phyloP scores from a whole-genome alignment of 768 basidiomycete species.

The Collybia sp. region DNA sequence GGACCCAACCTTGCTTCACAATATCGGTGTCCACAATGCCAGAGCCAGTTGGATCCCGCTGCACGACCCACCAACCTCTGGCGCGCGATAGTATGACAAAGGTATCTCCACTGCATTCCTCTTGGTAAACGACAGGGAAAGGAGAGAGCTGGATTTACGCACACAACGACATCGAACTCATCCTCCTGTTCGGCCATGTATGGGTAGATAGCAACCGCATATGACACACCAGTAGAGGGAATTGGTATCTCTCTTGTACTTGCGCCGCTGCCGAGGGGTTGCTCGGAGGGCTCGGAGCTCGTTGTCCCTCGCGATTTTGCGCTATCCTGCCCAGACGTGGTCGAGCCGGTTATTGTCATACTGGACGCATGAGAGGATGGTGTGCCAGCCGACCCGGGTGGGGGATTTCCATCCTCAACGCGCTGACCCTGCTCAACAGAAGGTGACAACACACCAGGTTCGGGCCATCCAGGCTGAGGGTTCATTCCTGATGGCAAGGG shows the following conservation, averaged over 20 bases:
- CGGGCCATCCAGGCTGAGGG: slow-evolving; percentile 74
- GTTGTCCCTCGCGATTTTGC: slow-evolving; percentile 10
- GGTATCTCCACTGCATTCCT: slow-evolving; percentile 68
- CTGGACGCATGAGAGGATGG: slow-evolving; percentile 18
- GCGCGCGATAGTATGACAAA: slow-evolving; percentile 91
- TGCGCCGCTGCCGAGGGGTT: slow-evolving; percentile 14
- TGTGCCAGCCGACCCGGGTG: slow-evolving; percentile 29
- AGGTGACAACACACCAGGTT: slow-evolving; percentile 58
- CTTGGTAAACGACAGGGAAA: slow-evolving; percentile 5
- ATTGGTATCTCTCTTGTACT: slow-evolving; percentile 37
- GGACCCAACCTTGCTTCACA: slow-evolving; percentile 92
- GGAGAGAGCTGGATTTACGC: slow-evolving; percentile 26
- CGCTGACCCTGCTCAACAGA: slow-evolving; percentile 28
- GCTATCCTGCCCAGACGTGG: slow-evolving; percentile 20
- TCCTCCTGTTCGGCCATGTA: slow-evolving; percentile 99
- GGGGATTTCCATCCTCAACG: slow-evolving; percentile 34
- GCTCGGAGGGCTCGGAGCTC: slow-evolving; percentile 10
- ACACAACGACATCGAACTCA: slow-evolving; percentile 98
- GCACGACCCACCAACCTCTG: slow-evolving; percentile 99
- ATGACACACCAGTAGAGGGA: slow-evolving; percentile 63
- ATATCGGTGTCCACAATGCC: slow-evolving; percentile 75
- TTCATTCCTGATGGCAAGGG: slow-evolving; percentile 54
- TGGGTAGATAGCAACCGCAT: slow-evolving; percentile 97
- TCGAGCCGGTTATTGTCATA: slow-evolving; percentile 23
- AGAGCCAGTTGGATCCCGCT: slow-evolving; percentile 84